Base-by-base conservation (phyloP, 176 grass and related monocot genomes). In the Paspalum vaginatum region DNA sequence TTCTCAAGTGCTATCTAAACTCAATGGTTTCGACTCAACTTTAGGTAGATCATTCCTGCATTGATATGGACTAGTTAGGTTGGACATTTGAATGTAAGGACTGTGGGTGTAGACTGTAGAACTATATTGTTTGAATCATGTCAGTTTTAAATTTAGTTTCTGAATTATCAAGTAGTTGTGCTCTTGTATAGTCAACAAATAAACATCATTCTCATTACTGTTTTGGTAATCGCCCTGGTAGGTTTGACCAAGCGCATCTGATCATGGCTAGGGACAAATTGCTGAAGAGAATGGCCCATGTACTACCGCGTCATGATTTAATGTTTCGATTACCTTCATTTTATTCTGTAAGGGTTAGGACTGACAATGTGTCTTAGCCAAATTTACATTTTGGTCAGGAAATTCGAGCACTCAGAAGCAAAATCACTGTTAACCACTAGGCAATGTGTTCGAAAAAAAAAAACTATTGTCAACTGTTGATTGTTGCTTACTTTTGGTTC, bases 231-330 rank as follows among this genome's bases (percentile, higher is more conserved):
- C 47, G 54, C 68, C n/a, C 69, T 91, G 83, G 2, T 94, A 94
- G 88, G 92, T 91, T 85, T 89, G 65, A 81, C 38, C 61, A 94
- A 91, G 92, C 77, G 73, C 88, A 94, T 94, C 92, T 94, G 89
- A 94, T 51, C 68, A 75, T 84, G 83, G 72, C 76, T 87, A 91
- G 51, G 77, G 55, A 88, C 47, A 75, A 41, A 66, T 18, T 67
- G 20, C 66, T 26, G 81, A 84, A 83, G 72, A 69, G 80, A 88
- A 55, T 75, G 63, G 79, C 69, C 75, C 48, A 86, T 37, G 21
- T 52, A 25, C 69, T 70, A 51, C 58, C 61, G 69, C 57, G 17
- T 53, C 66, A 47, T 86, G 85, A 65, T 53, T 67, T 76, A 20
- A 38, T 84, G 1, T 75, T 86, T 75, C 64, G 21, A 53, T 73